Percentiles rank a stretch among this genome's conserved stretches.
Conservation (phyloP, 169 alveolate genomes). For the Plasmodium gonderi region DNA sequence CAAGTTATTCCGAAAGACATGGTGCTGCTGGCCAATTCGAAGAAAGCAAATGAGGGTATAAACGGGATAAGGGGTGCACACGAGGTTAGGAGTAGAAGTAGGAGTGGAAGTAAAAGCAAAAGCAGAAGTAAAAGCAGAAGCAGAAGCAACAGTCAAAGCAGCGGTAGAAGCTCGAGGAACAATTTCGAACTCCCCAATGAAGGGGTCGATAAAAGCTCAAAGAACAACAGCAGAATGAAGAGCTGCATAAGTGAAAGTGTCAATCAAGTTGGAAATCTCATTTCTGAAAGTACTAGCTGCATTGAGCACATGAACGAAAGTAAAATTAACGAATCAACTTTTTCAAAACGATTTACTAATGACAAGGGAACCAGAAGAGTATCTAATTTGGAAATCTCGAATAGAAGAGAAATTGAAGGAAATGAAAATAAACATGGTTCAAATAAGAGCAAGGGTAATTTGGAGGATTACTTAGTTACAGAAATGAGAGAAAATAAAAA, state of each 20-base stretch:
- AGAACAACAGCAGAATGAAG: not conserved
- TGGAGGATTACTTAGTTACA: not conserved
- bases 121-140: no score
- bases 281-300: not conserved
- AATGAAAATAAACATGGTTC: not conserved
- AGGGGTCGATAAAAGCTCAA: not conserved
- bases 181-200: no score
- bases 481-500: not conserved
- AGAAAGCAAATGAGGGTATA: no score
- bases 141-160: not conserved
- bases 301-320: not conserved
- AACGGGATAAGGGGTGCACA: no score
- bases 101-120: no score
- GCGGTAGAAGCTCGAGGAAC: not conserved
- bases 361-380: not conserved
- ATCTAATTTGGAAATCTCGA: not conserved
- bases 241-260: not conserved
- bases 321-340: not conserved
- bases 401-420: not conserved
- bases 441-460: not conserved
- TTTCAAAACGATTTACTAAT: not conserved
- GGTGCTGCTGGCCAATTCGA: no score
- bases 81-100: no score
- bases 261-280: not conserved
- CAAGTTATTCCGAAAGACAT: no score